phyloP scores from a whole-genome alignment of 2,329 filamentous ascomycete species.

The Helotiales sp. region DNA sequence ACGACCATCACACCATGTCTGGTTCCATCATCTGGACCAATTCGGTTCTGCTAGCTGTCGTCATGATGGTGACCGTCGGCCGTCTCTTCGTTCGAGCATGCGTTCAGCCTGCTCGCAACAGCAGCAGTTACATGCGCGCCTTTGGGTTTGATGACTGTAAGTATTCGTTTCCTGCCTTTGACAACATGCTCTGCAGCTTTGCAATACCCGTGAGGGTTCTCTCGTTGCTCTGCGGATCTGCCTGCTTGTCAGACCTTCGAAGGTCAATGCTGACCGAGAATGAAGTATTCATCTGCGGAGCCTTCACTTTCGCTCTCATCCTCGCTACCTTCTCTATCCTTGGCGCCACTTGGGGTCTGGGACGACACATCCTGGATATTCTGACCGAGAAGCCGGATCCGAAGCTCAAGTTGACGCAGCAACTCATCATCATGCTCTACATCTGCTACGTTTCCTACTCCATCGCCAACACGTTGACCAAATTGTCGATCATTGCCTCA shows the following conservation, averaged over 20 bases:
- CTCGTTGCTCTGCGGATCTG: neutral
- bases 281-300: constrained; percentile 1
- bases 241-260: neutral
- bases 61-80: neutral
- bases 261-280: neutral
- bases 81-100: constrained; percentile 1
- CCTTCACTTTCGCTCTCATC: neutral
- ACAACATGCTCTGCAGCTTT: neutral
- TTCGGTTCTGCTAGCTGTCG: neutral
- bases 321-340: constrained; percentile 15
- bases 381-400: neutral
- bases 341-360: constrained; percentile 16
- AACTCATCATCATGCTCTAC: constrained; percentile 10
- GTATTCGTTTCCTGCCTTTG: neutral
- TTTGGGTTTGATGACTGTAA: constrained; percentile 23
- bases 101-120: neutral
- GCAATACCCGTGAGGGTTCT: neutral
- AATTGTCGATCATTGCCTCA: constrained; percentile 21
- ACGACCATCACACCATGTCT: constrained; percentile 7
- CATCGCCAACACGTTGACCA: constrained; percentile 15
- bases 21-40: constrained; percentile 7
- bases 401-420: neutral
- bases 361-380: constrained; percentile 24
- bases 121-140: too few relatives aligned
- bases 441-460: constrained; percentile 16